These are phyloP conservation scores for Monosporozyma servazzii DNA, from an alignment of 805 yeast species.

Conservation along the genomic window DNA sequence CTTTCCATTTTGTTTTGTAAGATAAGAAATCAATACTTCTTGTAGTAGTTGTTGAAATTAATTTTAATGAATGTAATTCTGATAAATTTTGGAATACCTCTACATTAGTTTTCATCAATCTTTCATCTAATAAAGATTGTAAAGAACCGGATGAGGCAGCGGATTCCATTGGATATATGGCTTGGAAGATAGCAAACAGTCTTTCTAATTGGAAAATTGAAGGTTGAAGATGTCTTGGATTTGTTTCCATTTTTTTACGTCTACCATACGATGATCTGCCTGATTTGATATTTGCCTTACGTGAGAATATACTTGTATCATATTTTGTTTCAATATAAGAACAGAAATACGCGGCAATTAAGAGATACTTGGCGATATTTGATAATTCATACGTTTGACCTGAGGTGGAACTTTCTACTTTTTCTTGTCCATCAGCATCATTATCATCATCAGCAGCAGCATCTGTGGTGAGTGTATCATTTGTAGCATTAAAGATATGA, in stretches of 20 bases:
- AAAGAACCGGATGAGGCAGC: conserved; percentile 13
- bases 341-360: conserved; percentile 76
- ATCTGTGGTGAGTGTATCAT: conserved; percentile 24
- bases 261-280: conserved; percentile 35
- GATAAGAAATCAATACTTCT: conserved; percentile 46
- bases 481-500: conserved; percentile 26
- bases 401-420: not conserved
- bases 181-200: conserved; percentile 65
- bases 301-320: conserved; percentile 65
- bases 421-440: conserved; percentile 3
- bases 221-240: conserved; percentile 58
- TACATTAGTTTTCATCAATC: conserved; percentile 33
- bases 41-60: conserved; percentile 36
- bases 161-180: conserved; percentile 43
- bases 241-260: conserved; percentile 40
- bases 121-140: conserved; percentile 13
- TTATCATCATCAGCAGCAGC: conserved; percentile 8
- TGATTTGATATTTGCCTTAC: conserved; percentile 36
- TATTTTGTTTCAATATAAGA: conserved; percentile 62
- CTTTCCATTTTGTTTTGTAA: conserved; percentile 67
- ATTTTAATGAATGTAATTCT: conserved; percentile 46
- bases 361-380: conserved; percentile 53
- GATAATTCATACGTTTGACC: conserved; percentile 41
- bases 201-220: conserved; percentile 71
- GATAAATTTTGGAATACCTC: conserved; percentile 51